Conservation (phyloP, 495 filamentous ascomycete species). For the Xylaria scruposa region DNA sequence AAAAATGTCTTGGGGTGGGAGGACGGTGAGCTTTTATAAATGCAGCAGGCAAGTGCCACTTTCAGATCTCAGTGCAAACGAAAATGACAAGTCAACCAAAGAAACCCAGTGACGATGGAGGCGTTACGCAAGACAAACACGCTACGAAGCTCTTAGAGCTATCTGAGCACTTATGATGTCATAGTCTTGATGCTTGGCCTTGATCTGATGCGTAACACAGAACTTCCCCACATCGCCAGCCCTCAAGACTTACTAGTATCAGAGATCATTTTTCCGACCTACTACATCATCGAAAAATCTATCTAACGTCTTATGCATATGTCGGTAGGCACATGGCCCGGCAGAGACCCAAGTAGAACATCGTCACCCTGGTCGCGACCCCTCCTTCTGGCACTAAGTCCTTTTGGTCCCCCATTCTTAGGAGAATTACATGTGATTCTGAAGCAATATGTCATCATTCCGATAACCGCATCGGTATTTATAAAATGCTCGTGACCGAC, state of each 20-base stretch:
- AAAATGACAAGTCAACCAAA: conserved; percentile 15
- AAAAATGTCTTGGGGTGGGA: neutral
- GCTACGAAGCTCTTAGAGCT: conserved; percentile 12
- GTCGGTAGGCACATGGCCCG: neutral
- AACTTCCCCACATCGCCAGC: neutral
- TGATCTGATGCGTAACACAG: conserved; percentile 6
- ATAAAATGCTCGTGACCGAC: too few relatives aligned
- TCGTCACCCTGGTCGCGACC: neutral
- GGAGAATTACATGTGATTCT: neutral
- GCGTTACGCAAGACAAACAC: conserved; percentile 24
- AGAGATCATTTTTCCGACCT: neutral
- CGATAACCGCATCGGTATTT: neutral
- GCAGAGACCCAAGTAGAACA: neutral
- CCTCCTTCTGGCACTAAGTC: neutral
- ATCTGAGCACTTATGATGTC: conserved; percentile 16
- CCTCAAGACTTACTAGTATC: neutral
- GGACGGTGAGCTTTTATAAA: conserved; percentile 18
- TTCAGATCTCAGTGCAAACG: conserved; percentile 6
- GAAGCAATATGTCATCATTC: conserved; percentile 10
- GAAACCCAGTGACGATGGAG: conserved; percentile 25
- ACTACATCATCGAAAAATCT: conserved; percentile 8
- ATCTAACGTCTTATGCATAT: neutral
- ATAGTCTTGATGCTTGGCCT: neutral
- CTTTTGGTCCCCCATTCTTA: neutral
- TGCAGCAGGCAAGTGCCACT: neutral